Conservation (phyloP, 805 yeast species). For the Teunomyces cretensis region DNA sequence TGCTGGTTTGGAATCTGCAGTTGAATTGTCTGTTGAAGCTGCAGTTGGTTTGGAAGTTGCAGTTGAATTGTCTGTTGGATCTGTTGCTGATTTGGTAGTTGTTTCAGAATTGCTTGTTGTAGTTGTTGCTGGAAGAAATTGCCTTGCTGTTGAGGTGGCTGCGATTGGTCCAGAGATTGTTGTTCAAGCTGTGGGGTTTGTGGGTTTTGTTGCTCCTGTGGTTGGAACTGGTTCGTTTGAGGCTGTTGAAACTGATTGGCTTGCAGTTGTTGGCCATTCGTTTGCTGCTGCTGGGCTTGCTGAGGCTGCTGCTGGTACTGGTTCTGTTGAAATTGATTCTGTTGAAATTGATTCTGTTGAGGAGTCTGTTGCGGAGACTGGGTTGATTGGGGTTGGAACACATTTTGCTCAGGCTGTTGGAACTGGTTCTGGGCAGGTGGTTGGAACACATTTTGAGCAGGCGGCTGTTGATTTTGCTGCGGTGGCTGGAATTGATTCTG, state of each 20-base stretch:
- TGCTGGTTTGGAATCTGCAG: no score
- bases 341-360: not conserved
- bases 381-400: no score
- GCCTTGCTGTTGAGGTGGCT: not conserved
- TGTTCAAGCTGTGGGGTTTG: no score
- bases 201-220: no score
- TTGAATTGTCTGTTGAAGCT: not conserved
- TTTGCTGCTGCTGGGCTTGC: not conserved
- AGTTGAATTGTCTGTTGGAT: conserved; percentile 2
- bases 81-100: conserved; percentile 2
- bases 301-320: not conserved
- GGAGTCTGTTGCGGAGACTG: not conserved
- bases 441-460: no score
- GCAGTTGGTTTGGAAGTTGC: not conserved
- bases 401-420: no score
- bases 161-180: not conserved
- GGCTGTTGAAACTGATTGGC: not conserved
- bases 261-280: not conserved
- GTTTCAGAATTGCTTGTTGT: not conserved
- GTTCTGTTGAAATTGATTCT: not conserved
- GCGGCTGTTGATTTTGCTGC: no score
- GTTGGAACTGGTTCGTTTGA: not conserved
- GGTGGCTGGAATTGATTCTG: no score
- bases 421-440: no score
- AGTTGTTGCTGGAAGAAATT: conserved; percentile 6